Base-by-base conservation (phyloP, 352 stramenopile species). In the Globisporangium alternatum region DNA sequence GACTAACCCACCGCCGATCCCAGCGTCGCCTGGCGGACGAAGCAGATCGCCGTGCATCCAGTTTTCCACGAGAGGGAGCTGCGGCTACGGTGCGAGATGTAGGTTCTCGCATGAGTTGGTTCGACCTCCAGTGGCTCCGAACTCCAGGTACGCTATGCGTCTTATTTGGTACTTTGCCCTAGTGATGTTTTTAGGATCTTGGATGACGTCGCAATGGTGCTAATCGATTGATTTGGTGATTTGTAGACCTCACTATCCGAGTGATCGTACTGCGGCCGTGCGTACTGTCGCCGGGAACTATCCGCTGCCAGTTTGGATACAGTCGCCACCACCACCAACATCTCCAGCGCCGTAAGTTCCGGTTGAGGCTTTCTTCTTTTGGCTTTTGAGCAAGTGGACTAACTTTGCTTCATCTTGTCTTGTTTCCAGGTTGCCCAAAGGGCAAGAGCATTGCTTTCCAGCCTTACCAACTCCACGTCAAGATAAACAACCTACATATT, bases 41-140 rank as follows among this genome's bases (percentile, higher is more conserved):
- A 39, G 8, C 21, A 57, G 17, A 45, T 41, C 59, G 15, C 15
- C 33, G 17, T 91, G 82, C 56, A 64, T 77, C 7, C 80, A 80
- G 51, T 89, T 88, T 56, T 30, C 71, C 3, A 67, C 71, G 0
- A 64, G 64, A 28, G 80, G 75, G 21, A 74, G 54, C 5, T 93
- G 85, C 41, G 37, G 30, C 3, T 91, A 85, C 33, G 85, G 83
- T 5, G 52, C 60, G 35, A 75, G 73, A 15, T 93, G 85, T 60
- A 82, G 66, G 47, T 93, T 78, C 49, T 86, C 76, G 0, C 85
- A 93, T 52, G 74, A 86, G 5, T 21, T 65, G 3, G 55, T 15
- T 12, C 51, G 39, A 6, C 41, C 31, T 5, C 9, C 25, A 3
- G 19, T 68, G 22, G 33, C 37, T 28, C 41, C 47, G 1, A 49